Base-by-base conservation (phyloP, 352 stramenopile genomes). In the Aphanomyces astaci region DNA sequence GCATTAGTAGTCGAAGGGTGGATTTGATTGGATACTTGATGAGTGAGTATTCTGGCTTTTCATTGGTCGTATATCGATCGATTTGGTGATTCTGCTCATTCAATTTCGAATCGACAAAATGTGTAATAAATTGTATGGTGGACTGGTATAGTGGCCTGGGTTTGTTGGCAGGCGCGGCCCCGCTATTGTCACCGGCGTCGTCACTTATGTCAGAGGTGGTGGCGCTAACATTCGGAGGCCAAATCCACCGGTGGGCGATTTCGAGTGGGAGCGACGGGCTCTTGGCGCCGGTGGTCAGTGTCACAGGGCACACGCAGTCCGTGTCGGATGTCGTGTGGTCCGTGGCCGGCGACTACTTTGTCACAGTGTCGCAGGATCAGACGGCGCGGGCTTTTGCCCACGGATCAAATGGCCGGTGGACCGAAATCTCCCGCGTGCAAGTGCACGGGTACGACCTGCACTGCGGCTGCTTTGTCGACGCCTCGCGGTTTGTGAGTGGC, bases 391-490 rank as follows among this genome's bases (percentile, higher is more conserved):
- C 89, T 28, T 33, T 88, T 5, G 25, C 51, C 17, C 32, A 77
- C 80, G 36, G 76, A 70, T 1, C 66, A 72, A 17, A 43, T 71
- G 30, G 36, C 36, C 54, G 36, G 53, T 89, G 77, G 76, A 73
- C 77, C 68, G 84, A 93, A 70, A 83, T 93, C 28, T 90, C 84
- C 19, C 75, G 84, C 28, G 82, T 80, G 0, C 84, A 91, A 76
- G 84, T 93, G 7, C 84, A 93, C 43, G 84, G 84, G 27, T 91
- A 93, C 46, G 82, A 93, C 52, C 75, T 93, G 65, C 89, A 91
- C 66, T 93, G 84, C 28, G 84, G 66, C 3, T 77, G 75, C 39
- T 91, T 93, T 40, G 46, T 51, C 39, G 39, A 69, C 54, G 76
- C 84, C 24, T 75, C 85, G 15, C 71, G 77, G 10, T 90, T 90